These are phyloP conservation scores for Aristolochia californica DNA, from an alignment of 164 flowering plant genomes.

Conservation along the genomic window DNA sequence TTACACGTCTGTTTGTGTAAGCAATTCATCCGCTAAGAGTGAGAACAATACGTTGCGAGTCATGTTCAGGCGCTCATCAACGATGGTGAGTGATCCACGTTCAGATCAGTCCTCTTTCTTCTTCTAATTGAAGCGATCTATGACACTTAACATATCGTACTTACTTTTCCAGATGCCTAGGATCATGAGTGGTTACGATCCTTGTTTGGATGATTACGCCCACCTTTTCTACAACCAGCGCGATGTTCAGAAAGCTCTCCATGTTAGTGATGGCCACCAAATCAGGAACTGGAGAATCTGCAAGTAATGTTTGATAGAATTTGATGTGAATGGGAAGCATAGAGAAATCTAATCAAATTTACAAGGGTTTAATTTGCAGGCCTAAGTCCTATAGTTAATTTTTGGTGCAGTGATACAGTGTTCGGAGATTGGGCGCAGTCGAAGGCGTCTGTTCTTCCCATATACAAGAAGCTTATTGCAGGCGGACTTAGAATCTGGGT, in stretches of 20 bases:
- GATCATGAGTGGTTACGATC: slow-evolving; percentile 85
- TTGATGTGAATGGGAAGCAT: too few species aligned
- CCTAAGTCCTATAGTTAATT: too few species aligned
- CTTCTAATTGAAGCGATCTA: background rate
- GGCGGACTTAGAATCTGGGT: slow-evolving; percentile 90
- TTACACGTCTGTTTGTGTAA: slow-evolving; percentile 60
- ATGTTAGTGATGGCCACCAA: slow-evolving; percentile 55
- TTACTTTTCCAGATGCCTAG: slow-evolving; percentile 54
- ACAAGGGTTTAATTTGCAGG: too few species aligned
- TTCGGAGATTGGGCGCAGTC: slow-evolving; percentile 50
- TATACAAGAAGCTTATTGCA: slow-evolving; percentile 70
- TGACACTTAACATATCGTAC: background rate
- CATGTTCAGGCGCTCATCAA: slow-evolving; percentile 29
- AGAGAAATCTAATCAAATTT: too few species aligned
- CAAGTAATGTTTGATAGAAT: slow-evolving; percentile 61
- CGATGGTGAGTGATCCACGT: slow-evolving; percentile 64
- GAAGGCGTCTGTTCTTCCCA: slow-evolving; percentile 69
- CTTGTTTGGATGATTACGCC: slow-evolving; percentile 77
- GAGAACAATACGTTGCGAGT: slow-evolving; percentile 14
- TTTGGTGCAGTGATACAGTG: slow-evolving; percentile 40
- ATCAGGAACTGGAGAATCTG: slow-evolving; percentile 83
- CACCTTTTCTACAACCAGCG: slow-evolving; percentile 56
- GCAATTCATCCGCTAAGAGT: slow-evolving; percentile 18
- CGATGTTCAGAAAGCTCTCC: slow-evolving; percentile 89
- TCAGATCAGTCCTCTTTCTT: background rate